Base-by-base conservation (phyloP, 2,329 filamentous ascomycete species). In the Zymoseptoria ardabiliae region DNA sequence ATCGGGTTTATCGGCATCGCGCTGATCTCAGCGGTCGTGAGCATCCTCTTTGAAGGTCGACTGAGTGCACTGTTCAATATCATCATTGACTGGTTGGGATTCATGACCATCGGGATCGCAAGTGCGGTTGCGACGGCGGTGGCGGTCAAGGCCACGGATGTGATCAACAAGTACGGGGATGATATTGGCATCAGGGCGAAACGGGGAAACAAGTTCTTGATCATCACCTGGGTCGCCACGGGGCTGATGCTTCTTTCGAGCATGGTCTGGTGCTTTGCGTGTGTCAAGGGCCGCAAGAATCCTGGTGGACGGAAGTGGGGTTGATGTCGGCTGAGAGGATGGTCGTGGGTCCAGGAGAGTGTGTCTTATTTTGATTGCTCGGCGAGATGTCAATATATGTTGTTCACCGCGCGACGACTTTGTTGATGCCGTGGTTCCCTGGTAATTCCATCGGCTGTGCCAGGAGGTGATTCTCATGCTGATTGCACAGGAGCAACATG, bases 111-210 rank as follows among this genome's bases (percentile, higher is more conserved):
- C 67, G 88, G 88, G 3, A 85, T 86, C 56, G 85, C 88, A 53
- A 92, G 88, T 20, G 90, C 90, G 66, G 87, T 92, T 22, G 83
- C 85, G 23, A 88, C 83, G 0, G 86, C 88, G 19, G 72, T 85
- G 4, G 78, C 79, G 10, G 76, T 80, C 57, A 82, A 85, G 70
- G 82, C 78, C 3, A 72, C 77, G 1, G 66, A 79, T 19, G 67
- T 81, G 0, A 77, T 87, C 62, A 85, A 84, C 62, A 69, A 79
- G 25, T 77, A 82, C 57, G 82, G 81, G 4, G 71, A 77, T 17
- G 69, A 74, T 0, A 75, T 82, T 23, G 79, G 81, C 0, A 70
- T 85, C 9, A 71, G 74, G 19, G 81, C 79, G 53, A 70, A 75
- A 21, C 77, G 75, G 59, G 84, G 85, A 0, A 71, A 67, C 17